phyloP scores from a whole-genome alignment of 2,329 filamentous ascomycete species.

The Fusarium sp. region DNA sequence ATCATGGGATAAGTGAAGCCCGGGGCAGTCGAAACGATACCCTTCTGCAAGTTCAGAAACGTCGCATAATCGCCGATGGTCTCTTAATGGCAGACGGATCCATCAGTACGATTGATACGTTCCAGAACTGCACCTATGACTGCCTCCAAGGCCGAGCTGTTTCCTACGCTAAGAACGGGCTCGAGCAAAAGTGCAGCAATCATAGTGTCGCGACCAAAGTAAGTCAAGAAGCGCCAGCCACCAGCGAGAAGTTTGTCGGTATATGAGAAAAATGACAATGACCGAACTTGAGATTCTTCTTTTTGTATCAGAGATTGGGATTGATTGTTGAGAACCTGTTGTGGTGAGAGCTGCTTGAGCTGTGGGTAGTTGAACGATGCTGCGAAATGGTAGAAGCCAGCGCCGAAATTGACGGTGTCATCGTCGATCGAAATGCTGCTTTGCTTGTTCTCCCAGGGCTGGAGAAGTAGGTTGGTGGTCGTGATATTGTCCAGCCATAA shows the following conservation, averaged over 20 bases:
- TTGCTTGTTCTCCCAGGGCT: constrained; percentile 48
- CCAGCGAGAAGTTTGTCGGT: constrained; percentile 71
- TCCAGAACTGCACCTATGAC: constrained; percentile 71
- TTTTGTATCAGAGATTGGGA: constrained; percentile 60
- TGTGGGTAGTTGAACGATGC: constrained; percentile 73
- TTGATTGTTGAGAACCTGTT: constrained; percentile 61
- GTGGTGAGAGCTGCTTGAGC: constrained; percentile 62
- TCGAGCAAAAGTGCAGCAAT: constrained; percentile 69
- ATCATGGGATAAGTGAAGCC: constrained; percentile 71
- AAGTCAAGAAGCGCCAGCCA: constrained; percentile 74
- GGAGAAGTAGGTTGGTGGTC: constrained; percentile 63
- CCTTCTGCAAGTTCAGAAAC: constrained; percentile 66
- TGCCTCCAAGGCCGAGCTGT: constrained; percentile 68
- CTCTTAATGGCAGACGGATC: constrained; percentile 73
- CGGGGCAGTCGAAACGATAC: constrained; percentile 63
- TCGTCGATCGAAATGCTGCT: constrained; percentile 50
- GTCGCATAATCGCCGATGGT: constrained; percentile 74
- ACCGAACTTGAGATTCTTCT: constrained; percentile 11
- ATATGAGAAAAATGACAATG: constrained; percentile 72
- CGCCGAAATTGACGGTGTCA: constrained; percentile 58
- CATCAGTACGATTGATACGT: constrained; percentile 68
- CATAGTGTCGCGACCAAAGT: constrained; percentile 75
- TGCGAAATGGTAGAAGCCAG: constrained; percentile 68
- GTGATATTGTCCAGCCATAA: constrained; percentile 73
- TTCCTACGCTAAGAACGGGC: constrained; percentile 66